Conservation (phyloP, 2,329 filamentous ascomycete species). For the Penicillium italicum region DNA sequence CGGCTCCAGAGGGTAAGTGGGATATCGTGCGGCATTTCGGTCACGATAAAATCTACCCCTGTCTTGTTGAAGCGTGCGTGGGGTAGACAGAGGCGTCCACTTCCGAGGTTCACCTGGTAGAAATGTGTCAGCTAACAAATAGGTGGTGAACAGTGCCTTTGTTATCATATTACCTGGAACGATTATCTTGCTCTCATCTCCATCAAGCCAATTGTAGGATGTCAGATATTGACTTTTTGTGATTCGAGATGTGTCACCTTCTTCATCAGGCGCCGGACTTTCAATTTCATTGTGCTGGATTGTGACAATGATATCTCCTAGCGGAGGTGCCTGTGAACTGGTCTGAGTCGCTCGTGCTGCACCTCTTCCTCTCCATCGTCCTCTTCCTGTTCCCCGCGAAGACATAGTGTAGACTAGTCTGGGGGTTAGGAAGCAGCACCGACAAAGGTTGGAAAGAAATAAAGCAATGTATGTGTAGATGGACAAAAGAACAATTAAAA, state of each 20-base stretch:
- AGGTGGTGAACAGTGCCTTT: not conserved
- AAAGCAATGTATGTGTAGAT: not conserved
- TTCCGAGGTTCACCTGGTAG: conserved; percentile 48
- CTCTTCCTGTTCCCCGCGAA: not conserved
- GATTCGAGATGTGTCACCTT: conserved; percentile 29
- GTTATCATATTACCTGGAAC: conserved; percentile 42
- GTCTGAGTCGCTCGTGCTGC: not conserved
- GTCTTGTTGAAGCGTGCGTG: conserved; percentile 43
- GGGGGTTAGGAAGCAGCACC: not conserved
- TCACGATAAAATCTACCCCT: conserved; percentile 46
- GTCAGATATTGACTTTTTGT: conserved; percentile 43
- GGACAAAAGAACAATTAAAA: not conserved
- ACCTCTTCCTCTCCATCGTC: not conserved
- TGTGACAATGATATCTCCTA: conserved; percentile 16
- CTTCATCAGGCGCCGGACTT: not conserved
- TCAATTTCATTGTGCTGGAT: conserved; percentile 12
- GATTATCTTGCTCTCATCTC: conserved; percentile 38
- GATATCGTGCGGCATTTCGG: conserved; percentile 36
- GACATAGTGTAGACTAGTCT: not conserved
- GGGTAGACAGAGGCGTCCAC: conserved; percentile 47
- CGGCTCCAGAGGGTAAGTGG: conserved; percentile 44
- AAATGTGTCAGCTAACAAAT: conserved; percentile 4
- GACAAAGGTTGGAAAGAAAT: not conserved
- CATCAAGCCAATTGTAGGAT: conserved; percentile 53
- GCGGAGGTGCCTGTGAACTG: conserved; percentile 7